Conservation (phyloP, 23 red algal species). For the Pyropia yezoensis region DNA sequence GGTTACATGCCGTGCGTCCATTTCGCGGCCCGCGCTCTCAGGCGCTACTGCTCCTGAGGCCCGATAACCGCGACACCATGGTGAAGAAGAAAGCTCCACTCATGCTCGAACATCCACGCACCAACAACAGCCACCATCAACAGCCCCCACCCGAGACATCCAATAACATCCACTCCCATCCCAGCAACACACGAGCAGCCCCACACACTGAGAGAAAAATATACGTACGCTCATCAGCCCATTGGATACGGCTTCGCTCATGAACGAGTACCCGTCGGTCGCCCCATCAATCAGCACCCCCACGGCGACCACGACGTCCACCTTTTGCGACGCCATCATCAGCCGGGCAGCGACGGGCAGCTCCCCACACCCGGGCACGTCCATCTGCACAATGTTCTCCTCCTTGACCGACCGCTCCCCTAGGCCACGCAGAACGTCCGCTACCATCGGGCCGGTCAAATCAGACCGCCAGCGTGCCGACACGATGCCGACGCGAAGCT, state of each 20-base stretch:
- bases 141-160: no score
- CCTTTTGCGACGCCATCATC: slow-evolving; percentile 74
- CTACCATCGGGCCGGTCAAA: slow-evolving; percentile 25
- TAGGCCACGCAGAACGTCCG: slow-evolving; percentile 34
- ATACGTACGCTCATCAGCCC: slow-evolving; percentile 46
- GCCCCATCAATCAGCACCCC: slow-evolving; percentile 90
- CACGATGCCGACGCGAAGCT: slow-evolving; percentile 61
- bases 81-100: no score
- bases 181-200: no score
- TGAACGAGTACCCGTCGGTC: slow-evolving; percentile 80
- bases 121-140: no score
- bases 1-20: no score
- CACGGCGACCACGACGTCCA: slow-evolving; percentile 65
- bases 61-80: no score
- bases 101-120: no score
- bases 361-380: slow-evolving; percentile 82
- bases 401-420: slow-evolving; percentile 14
- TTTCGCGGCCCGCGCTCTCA: no score
- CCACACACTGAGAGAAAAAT: not conserved
- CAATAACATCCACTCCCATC: no score
- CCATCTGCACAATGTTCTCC: slow-evolving; percentile 59
- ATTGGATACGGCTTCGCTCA: slow-evolving; percentile 45
- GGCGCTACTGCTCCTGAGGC: no score
- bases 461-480: slow-evolving; percentile 63
- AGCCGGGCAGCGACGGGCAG: slow-evolving; percentile 79